phyloP scores from a whole-genome alignment of 768 basidiomycete species.

The Boletus subcaerulescens region DNA sequence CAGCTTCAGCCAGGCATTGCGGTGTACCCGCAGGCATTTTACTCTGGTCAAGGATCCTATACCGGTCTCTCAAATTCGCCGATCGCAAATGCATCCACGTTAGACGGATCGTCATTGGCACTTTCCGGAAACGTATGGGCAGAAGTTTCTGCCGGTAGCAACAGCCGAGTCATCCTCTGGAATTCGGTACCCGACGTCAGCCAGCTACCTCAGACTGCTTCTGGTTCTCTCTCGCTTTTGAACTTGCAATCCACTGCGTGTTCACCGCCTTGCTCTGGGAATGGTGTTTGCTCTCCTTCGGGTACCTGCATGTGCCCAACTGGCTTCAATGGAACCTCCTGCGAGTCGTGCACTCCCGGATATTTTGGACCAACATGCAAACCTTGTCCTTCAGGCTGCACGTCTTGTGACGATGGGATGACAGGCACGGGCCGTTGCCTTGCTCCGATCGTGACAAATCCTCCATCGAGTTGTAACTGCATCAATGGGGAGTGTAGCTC shows the following conservation, averaged over 20 bases:
- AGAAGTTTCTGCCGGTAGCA: conserved; percentile 54
- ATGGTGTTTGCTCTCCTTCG: conserved; percentile 66
- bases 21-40: conserved; percentile 59
- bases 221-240: conserved; percentile 55
- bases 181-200: conserved; percentile 72
- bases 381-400: conserved; percentile 66
- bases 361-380: conserved; percentile 76
- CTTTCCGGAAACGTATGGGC: conserved; percentile 71
- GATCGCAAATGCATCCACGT: conserved; percentile 42
- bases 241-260: conserved; percentile 74
- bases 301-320: conserved; percentile 70
- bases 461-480: conserved; percentile 74
- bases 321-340: conserved; percentile 76
- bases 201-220: conserved; percentile 55
- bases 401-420: conserved; percentile 74
- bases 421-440: conserved; percentile 76
- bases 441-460: conserved; percentile 43
- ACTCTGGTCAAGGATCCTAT: conserved; percentile 64
- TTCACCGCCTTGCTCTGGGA: conserved; percentile 70
- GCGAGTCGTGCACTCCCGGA: conserved; percentile 71
- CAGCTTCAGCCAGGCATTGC: conserved; percentile 65
- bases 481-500: conserved; percentile 72
- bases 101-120: conserved; percentile 59
- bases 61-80: conserved; percentile 52
- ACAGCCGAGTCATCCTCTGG: conserved; percentile 69